These are phyloP conservation scores for Gastrolobium bilobum DNA, from an alignment of 306 rosid species.

Conservation along the genomic window DNA sequence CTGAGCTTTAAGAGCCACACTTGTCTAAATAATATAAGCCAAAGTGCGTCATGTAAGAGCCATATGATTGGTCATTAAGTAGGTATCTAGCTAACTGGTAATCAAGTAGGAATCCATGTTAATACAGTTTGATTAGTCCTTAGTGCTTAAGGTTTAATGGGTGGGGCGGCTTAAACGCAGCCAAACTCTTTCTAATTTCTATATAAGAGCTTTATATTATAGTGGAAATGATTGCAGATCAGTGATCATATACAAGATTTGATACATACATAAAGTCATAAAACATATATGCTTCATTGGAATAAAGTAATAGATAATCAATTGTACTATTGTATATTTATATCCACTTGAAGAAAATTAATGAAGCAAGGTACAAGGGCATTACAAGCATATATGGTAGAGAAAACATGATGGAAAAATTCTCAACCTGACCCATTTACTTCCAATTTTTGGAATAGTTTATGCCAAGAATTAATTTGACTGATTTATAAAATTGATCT, in stretches of 20 bases:
- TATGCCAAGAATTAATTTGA: constrained; percentile 34
- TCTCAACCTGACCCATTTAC: neutral
- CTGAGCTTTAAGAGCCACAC: constrained; percentile 35
- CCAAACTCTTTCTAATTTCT: constrained; percentile 24
- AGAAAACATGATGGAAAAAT: constrained; percentile 22
- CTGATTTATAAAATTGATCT: constrained; percentile 6
- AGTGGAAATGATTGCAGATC: constrained; percentile 15
- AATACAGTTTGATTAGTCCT: constrained; percentile 55
- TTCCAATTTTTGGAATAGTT: constrained; percentile 11
- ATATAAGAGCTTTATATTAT: neutral
- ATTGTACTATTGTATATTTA: constrained; percentile 19
- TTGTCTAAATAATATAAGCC: constrained; percentile 20
- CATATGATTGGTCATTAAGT: constrained; percentile 53
- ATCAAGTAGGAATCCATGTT: constrained; percentile 67
- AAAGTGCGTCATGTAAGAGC: constrained; percentile 55
- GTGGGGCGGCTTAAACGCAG: constrained; percentile 40
- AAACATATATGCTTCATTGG: neutral
- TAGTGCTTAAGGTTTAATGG: constrained; percentile 56
- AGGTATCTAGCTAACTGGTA: constrained; percentile 17
- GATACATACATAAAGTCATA: neutral
- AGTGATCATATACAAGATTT: constrained; percentile 24
- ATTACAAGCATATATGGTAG: neutral
- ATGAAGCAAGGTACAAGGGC: constrained; percentile 23
- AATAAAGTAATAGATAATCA: constrained; percentile 31
- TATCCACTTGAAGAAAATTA: constrained; percentile 33